Percentiles rank a stretch among this genome's conserved stretches.
phyloP scores from a whole-genome alignment of 345 rosid species.

The Geranium rotundifolium region DNA sequence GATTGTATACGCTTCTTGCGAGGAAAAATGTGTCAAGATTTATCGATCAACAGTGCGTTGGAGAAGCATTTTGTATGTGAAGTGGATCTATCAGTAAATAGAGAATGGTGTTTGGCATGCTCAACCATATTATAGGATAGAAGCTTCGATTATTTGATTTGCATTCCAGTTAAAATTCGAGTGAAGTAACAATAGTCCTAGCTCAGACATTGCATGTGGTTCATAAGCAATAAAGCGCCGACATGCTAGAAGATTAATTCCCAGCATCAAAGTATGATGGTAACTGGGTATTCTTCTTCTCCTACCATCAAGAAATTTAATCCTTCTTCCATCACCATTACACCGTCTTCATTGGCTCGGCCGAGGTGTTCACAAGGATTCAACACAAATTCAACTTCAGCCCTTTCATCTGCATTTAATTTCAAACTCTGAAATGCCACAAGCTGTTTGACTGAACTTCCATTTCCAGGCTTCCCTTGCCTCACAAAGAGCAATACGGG shows the following conservation, averaged over 20 bases:
- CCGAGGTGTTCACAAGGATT: constrained; percentile 55
- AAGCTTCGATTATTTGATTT: no score
- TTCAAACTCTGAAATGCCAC: constrained; percentile 60
- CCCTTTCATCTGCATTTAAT: constrained; percentile 36
- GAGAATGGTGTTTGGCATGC: no score
- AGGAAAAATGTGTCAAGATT: no score
- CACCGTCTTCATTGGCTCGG: constrained; percentile 56
- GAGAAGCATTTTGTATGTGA: no score
- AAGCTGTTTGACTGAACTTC: constrained; percentile 50
- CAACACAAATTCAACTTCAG: constrained; percentile 43
- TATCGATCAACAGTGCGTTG: no score
- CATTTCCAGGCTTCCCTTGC: constrained; percentile 31
- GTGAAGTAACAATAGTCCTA: not conserved
- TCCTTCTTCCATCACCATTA: constrained; percentile 64
- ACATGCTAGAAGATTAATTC: not conserved
- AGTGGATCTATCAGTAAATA: no score
- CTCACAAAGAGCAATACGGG: constrained; percentile 52
- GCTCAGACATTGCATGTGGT: not conserved
- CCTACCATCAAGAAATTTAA: constrained; percentile 56
- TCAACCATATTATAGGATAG: no score
- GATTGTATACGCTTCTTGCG: no score
- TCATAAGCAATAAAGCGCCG: not conserved
- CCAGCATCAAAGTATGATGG: constrained; percentile 22
- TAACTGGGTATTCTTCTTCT: constrained; percentile 41
- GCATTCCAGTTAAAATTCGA: no score